Evolutionary conservation across 1,284 basidiomycete genomes (phyloP), one percentile per base, ranked within the genome.

Genomic region (Coniophora puteana): DNA sequence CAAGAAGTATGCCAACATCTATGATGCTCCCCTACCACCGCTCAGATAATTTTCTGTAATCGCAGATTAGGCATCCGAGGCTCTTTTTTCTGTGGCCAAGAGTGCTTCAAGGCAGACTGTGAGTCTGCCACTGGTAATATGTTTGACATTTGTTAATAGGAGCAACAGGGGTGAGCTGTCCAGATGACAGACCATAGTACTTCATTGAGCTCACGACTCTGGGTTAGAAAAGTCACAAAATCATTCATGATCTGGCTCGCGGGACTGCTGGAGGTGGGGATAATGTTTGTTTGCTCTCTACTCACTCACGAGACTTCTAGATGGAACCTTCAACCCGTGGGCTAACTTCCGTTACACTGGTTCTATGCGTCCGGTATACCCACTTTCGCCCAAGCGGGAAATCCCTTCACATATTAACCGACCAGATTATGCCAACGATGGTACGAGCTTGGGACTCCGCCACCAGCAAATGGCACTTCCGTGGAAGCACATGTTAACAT

Each of bases 41-140:
- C 38, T 41, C 24, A 40, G 32, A 20, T 46, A 26, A 12, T 46
- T 38, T 6, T 24, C 18, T 25, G 14, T 49, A 40, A 27, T n/a
- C n/a, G n/a, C 48, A 90, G 87, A 61, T 71, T 90, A 28, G 86
- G 85, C 37, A 85, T 91, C 52, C 73, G 74, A 44, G 87, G 87
- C 12, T 90, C 87, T 22, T 87, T 85, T 59, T 92, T 89, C 62
- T 92, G 89, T 48, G 78, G 78, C 12, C 89, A 92, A 57, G 83
- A 86, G 44, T 92, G 89, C 66, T 91, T 92, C 74, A 92, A 90
- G 60, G 71, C 78, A 35, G 80, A 75, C 58, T 91, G 89, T 89
- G 60, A 68, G 85, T 70, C 17, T 16, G 22, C 30, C 14, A 37
- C 18, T n/a, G n/a, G n/a, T n/a, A n/a, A n/a, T n/a, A n/a, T n/a